These are phyloP conservation scores for Alternaria arbusti DNA, from an alignment of 2,329 filamentous ascomycete species.

Conservation along the genomic window DNA sequence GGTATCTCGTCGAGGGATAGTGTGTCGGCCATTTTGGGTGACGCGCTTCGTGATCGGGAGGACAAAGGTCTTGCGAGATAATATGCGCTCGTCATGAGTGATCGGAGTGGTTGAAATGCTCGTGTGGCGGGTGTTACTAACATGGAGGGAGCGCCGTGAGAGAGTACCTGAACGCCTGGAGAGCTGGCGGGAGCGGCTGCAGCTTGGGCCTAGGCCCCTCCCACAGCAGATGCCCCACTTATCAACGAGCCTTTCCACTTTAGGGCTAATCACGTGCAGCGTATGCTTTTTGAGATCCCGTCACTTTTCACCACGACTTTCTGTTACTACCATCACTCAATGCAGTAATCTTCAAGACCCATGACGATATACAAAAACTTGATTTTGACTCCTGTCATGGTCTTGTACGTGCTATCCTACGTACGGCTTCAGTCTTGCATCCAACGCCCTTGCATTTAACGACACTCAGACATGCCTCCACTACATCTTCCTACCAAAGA, in stretches of 20 bases:
- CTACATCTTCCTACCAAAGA: too few species aligned
- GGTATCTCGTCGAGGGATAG: slow-evolving; percentile 63
- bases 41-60: not conserved
- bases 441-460: too few species aligned
- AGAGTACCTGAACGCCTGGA: not conserved
- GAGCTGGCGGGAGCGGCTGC: not conserved
- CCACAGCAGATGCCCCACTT: not conserved
- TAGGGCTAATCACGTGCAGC: not conserved
- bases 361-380: too few species aligned
- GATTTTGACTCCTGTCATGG: too few species aligned
- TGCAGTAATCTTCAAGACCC: too few species aligned
- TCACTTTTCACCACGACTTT: too few species aligned
- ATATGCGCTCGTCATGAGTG: slow-evolving; percentile 31
- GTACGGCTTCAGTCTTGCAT: too few species aligned
- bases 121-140: not conserved
- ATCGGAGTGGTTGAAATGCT: not conserved
- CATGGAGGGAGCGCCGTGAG: slow-evolving; percentile 1
- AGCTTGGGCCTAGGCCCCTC: slow-evolving; percentile 8
- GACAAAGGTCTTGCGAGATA: slow-evolving; percentile 28
- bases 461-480: too few species aligned
- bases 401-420: too few species aligned
- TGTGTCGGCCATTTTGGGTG: slow-evolving; percentile 4
- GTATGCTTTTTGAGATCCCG: too few species aligned
- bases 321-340: too few species aligned
- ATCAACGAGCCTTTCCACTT: not conserved